phyloP scores from a whole-genome alignment of 2,329 filamentous ascomycete species.

The Xylaria sp. region DNA sequence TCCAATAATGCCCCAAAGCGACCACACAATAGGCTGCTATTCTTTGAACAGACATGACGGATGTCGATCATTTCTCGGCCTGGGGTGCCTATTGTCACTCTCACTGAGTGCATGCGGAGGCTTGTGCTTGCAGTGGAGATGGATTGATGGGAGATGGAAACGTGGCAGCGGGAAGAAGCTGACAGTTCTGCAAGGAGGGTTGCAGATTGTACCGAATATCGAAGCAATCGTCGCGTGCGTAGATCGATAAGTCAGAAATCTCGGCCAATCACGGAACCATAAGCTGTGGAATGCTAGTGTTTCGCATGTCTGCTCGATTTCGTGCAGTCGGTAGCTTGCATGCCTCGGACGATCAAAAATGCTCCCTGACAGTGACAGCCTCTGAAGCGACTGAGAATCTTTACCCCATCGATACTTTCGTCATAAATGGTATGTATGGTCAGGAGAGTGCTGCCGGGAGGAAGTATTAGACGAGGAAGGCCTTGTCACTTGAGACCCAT shows the following conservation, averaged over 20 bases:
- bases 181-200: slow-evolving; percentile 27
- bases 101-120: slow-evolving; percentile 16
- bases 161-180: slow-evolving; percentile 29
- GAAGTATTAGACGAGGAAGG: slow-evolving; percentile 6
- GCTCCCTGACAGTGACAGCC: slow-evolving; percentile 2
- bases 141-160: slow-evolving; percentile 17
- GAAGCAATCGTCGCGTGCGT: slow-evolving; percentile 24
- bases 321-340: slow-evolving; percentile 30
- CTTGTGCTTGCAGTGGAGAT: slow-evolving; percentile 20
- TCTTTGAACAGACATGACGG: not conserved
- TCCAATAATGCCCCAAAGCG: not conserved
- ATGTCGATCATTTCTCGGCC: slow-evolving; percentile 7
- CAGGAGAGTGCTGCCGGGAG: not conserved
- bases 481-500: slow-evolving; percentile 9
- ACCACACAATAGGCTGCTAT: slow-evolving; percentile 1
- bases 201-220: slow-evolving; percentile 24
- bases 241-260: slow-evolving; percentile 18
- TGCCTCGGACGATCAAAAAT: slow-evolving; percentile 19
- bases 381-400: not conserved
- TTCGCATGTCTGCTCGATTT: slow-evolving; percentile 29
- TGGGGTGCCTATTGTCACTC: slow-evolving; percentile 12
- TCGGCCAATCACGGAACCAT: slow-evolving; percentile 25
- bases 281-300: slow-evolving; percentile 13
- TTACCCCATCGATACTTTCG: not conserved
- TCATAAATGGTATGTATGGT: not conserved